These are phyloP conservation scores for Plasmopara viticola DNA, from an alignment of 352 stramenopile species.

Conservation along the genomic window DNA sequence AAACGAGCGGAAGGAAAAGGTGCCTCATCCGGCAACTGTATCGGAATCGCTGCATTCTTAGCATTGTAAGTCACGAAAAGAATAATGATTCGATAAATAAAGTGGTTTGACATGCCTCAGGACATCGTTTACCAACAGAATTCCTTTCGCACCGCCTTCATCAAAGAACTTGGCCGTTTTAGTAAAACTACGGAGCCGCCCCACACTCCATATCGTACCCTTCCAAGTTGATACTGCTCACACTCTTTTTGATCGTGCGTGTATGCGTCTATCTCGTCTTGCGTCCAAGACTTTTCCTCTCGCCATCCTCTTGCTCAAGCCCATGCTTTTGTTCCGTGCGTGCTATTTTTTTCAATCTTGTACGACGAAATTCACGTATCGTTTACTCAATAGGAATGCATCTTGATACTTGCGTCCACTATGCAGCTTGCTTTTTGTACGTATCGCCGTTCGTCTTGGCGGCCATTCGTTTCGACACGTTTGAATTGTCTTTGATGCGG, in stretches of 20 bases:
- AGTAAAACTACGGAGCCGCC: conserved; percentile 87
- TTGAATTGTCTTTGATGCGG: conserved; percentile 94
- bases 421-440: conserved; percentile 95
- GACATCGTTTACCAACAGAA: conserved; percentile 77
- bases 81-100: no score
- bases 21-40: no score
- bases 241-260: conserved; percentile 82
- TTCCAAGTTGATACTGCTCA: conserved; percentile 86
- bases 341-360: conserved; percentile 96
- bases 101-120: no score
- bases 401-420: conserved; percentile 98
- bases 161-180: conserved; percentile 24
- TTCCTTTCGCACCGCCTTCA: no score
- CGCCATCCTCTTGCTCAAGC: conserved; percentile 10
- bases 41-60: no score
- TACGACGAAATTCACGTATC: conserved; percentile 96
- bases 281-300: conserved; percentile 28
- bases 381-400: conserved; percentile 98
- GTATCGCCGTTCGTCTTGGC: conserved; percentile 41
- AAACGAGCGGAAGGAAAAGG: no score
- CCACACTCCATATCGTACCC: conserved; percentile 83
- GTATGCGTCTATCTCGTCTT: conserved; percentile 47
- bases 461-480: conserved; percentile 35
- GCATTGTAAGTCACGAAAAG: no score
- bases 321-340: conserved; percentile 64